Evolutionary conservation across 1,284 basidiomycete genomes (phyloP).

Genomic region (Ceraceosorus bombacis): DNA sequence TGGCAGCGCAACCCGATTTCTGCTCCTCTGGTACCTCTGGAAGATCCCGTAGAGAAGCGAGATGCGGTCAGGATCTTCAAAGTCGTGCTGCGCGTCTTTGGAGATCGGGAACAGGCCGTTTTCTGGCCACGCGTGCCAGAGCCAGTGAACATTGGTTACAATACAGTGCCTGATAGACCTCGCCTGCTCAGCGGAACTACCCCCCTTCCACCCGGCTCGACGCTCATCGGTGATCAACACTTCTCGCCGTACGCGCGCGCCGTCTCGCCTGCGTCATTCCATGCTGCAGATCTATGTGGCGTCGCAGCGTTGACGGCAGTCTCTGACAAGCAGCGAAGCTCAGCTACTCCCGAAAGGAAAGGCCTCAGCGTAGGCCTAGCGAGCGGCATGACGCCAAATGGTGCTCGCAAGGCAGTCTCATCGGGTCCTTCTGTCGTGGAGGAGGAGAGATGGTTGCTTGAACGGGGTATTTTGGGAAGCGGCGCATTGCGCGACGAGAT

Average conservation of each 20-base stretch:
- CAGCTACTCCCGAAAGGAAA: too few species aligned
- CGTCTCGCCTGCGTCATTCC: not conserved
- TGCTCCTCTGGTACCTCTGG: constrained; percentile 65
- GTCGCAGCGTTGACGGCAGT: too few species aligned
- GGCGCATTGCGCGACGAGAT: constrained; percentile 82
- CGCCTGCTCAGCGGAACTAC: not conserved
- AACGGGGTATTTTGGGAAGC: constrained; percentile 62
- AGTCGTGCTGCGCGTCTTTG: constrained; percentile 81
- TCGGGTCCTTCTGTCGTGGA: constrained; percentile 55
- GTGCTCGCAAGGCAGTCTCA: constrained; percentile 1
- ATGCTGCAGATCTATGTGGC: not conserved
- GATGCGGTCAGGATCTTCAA: constrained; percentile 78
- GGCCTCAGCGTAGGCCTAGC: not conserved
- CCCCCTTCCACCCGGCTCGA: not conserved
- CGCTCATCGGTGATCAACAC: not conserved
- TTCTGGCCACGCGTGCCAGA: constrained; percentile 1
- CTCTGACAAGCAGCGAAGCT: too few species aligned
- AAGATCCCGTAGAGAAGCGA: constrained; percentile 57
- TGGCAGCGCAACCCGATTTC: constrained; percentile 57
- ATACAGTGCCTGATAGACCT: not conserved
- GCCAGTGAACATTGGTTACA: not conserved
- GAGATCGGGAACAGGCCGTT: constrained; percentile 63
- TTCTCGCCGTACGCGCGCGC: not conserved
- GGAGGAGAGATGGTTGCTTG: constrained; percentile 76
- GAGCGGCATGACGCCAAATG: not conserved